phyloP scores from a whole-genome alignment of 495 filamentous ascomycete genomes.

The Cairneyella variabilis region DNA sequence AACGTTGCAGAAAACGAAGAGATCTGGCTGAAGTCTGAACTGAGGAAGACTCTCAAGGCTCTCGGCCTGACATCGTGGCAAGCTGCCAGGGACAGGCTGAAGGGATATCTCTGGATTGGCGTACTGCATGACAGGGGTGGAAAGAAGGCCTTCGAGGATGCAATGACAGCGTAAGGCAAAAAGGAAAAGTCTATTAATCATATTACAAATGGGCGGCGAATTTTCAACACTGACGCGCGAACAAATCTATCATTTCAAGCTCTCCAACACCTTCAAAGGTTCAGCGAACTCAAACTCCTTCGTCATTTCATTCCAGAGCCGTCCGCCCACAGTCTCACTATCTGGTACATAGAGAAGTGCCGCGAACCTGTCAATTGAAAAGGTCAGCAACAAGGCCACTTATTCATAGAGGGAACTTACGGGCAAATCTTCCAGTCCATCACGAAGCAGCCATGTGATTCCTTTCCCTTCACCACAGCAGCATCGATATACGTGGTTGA shows the following conservation, averaged over 20 bases:
- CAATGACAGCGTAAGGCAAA: too few species aligned
- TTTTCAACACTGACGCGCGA: too few species aligned
- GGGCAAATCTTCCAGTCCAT: slow-evolving; percentile 39
- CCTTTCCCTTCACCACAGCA: slow-evolving; percentile 35
- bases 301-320: slow-evolving; percentile 41
- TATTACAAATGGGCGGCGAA: too few species aligned
- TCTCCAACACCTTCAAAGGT: neutral
- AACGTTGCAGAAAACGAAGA: neutral
- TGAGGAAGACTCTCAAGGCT: neutral
- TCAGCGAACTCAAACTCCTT: slow-evolving; percentile 36
- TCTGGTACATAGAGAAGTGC: slow-evolving; percentile 28
- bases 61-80: neutral
- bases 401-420: slow-evolving; percentile 27
- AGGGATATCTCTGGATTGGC: slow-evolving; percentile 30
- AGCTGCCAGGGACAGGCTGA: slow-evolving; percentile 20
- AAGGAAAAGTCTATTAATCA: too few species aligned
- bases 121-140: slow-evolving; percentile 29
- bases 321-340: slow-evolving; percentile 31
- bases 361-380: slow-evolving; percentile 3
- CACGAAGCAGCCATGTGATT: slow-evolving; percentile 38
- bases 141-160: too few species aligned
- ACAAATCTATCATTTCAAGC: too few species aligned
- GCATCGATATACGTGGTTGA: slow-evolving; percentile 39
- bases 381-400: neutral
- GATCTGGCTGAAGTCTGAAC: neutral